phyloP scores from a whole-genome alignment of 2,329 filamentous ascomycete species.

The Coniochaeta pulveracea region DNA sequence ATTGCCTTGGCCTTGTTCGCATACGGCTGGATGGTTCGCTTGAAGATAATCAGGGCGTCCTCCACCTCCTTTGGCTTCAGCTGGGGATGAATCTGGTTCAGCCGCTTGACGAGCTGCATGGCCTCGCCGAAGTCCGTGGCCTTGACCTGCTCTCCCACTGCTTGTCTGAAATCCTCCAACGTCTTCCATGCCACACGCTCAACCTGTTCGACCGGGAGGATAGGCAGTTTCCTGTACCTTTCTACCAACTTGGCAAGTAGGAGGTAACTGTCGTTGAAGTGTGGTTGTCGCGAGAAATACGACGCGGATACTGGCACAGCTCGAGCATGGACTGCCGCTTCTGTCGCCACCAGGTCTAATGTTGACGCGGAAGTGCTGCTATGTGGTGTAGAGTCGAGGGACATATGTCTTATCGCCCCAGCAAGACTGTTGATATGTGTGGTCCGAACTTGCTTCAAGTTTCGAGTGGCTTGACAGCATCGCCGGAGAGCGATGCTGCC shows the following conservation, averaged over 20 bases:
- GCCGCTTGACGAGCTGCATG: slow-evolving; percentile 60
- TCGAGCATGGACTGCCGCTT: slow-evolving; percentile 43
- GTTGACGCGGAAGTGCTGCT: background rate
- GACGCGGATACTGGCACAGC: slow-evolving; percentile 76
- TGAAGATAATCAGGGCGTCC: slow-evolving; percentile 56
- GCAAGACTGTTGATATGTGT: slow-evolving; percentile 7
- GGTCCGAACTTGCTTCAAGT: slow-evolving; percentile 11
- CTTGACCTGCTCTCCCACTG: slow-evolving; percentile 61
- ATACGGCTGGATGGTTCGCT: slow-evolving; percentile 62
- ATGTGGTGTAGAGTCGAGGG: background rate
- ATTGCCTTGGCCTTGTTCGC: slow-evolving; percentile 51
- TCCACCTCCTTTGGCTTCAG: slow-evolving; percentile 62
- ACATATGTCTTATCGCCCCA: slow-evolving; percentile 8
- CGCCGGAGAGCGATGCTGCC: slow-evolving; percentile 12
- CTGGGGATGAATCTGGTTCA: slow-evolving; percentile 77
- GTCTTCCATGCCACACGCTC: slow-evolving; percentile 73
- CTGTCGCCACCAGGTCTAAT: background rate
- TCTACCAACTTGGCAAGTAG: slow-evolving; percentile 59
- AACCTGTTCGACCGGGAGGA: slow-evolving; percentile 50
- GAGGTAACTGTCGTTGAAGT: slow-evolving; percentile 78
- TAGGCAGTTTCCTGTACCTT: slow-evolving; percentile 64
- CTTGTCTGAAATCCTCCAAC: slow-evolving; percentile 61
- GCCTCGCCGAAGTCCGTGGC: slow-evolving; percentile 70
- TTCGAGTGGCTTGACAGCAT: slow-evolving; percentile 8
- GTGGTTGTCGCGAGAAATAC: slow-evolving; percentile 84